These are phyloP conservation scores for Fusarium agapanthi DNA, from an alignment of 2,329 filamentous ascomycete genomes.

Conservation along the genomic window DNA sequence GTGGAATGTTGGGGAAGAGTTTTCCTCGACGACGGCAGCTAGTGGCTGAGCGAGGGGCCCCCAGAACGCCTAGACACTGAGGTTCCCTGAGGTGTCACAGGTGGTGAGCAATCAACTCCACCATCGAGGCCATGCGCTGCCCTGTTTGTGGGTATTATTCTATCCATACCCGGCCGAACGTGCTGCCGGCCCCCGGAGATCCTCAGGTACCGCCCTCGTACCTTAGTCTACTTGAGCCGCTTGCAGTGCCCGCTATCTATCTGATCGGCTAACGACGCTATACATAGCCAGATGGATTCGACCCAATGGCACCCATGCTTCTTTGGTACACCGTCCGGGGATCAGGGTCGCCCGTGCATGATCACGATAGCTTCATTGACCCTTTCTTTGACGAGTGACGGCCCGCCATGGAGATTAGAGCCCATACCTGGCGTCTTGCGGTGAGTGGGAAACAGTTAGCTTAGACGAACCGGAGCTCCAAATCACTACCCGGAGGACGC, in stretches of 20 bases:
- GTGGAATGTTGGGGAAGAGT: conserved; percentile 46
- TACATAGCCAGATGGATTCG: conserved; percentile 8
- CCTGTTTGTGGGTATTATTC: conserved; percentile 23
- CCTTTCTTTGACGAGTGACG: conserved; percentile 24
- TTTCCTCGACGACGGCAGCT: conserved; percentile 35
- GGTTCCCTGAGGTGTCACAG: conserved; percentile 15
- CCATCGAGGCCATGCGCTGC: conserved; percentile 4
- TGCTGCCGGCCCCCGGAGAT: conserved; percentile 26
- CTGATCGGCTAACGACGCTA: conserved; percentile 8
- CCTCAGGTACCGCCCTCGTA: conserved; percentile 26
- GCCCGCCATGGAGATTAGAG: conserved; percentile 19
- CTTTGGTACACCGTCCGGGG: conserved; percentile 22
- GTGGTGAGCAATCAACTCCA: conserved; percentile 25
- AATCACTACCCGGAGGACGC: conserved; percentile 18
- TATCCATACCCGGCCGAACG: conserved; percentile 32
- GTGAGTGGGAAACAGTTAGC: conserved; percentile 21
- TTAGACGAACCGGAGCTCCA: conserved; percentile 21
- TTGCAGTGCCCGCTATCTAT: neutral
- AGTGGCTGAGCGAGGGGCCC: conserved; percentile 40
- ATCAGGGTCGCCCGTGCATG: conserved; percentile 40
- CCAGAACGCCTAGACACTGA: conserved; percentile 31
- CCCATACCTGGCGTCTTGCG: conserved; percentile 33
- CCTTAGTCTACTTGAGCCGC: conserved; percentile 3
- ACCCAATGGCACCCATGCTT: conserved; percentile 11
- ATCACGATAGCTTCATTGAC: conserved; percentile 41